Evolutionary conservation across 2,329 filamentous ascomycete species (phyloP).

Genomic region (Aspergillus brasiliensis): DNA sequence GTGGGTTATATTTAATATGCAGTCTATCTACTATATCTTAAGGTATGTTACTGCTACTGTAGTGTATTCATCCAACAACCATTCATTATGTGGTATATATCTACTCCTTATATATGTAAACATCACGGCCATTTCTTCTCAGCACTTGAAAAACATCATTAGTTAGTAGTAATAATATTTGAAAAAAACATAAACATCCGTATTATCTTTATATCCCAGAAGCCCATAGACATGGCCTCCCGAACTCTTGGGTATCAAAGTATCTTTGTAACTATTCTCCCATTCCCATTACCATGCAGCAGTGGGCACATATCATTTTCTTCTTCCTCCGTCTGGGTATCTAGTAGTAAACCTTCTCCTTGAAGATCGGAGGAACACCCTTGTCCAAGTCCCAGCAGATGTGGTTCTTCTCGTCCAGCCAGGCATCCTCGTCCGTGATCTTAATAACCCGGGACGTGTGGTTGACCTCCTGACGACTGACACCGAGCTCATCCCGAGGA

Average conservation of each 20-base stretch:
- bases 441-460: slow-evolving; percentile 72
- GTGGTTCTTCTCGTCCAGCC: slow-evolving; percentile 70
- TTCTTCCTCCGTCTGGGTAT: too few species aligned
- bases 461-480: slow-evolving; percentile 74
- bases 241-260: neutral
- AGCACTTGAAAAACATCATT: too few species aligned
- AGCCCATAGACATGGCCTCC: neutral
- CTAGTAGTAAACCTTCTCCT: slow-evolving; percentile 59
- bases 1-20: too few species aligned
- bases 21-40: too few species aligned
- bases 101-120: neutral
- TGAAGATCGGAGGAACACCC: slow-evolving; percentile 61
- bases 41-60: too few species aligned
- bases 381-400: slow-evolving; percentile 60
- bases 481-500: slow-evolving; percentile 71
- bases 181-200: neutral
- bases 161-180: too few species aligned
- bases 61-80: neutral
- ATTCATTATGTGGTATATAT: neutral
- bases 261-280: neutral
- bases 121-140: neutral
- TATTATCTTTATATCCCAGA: neutral
- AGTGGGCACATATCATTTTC: too few species aligned
- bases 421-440: slow-evolving; percentile 78
- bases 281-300: neutral